Evolutionary conservation across 495 filamentous ascomycete species (phyloP), one percentile per base, ranked within the genome.

Genomic region (Lasiosphaeris hirsuta): DNA sequence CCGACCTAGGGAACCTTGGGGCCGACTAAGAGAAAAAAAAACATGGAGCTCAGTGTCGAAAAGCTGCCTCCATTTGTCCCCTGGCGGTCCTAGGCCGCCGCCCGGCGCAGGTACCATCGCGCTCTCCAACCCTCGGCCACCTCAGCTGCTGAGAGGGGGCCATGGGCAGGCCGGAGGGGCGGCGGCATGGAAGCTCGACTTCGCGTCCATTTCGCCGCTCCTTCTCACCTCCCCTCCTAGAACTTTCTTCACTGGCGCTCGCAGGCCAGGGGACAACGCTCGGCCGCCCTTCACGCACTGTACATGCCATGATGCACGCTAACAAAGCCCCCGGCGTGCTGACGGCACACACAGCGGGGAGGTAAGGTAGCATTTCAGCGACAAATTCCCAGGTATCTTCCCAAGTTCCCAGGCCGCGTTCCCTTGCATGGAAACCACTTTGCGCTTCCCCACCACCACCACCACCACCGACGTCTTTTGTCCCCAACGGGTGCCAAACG

Each of bases 51-150:
- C 23, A 5, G 23, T 5, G 23, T 30, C 5, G 2, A 30, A 5
- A 30, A 30, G 23, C 2, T 30, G 23, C 23, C 23, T 5, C 5
- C 2, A 30, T 30, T 30, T 30, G 23, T 30, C 23, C 23, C 2
- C 5, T 30, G 23, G 23, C 23, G 23, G 23, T 35, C 23, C 30
- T 10, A 42, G 38, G 33, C 39, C 38, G 40, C 40, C 38, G 23
- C 51, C 36, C 50, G 18, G 15, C 17, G 45, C 50, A 53, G 51
- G 51, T 54, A 44, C 51, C 51, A 54, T 44, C 51, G 51, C 51
- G 18, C 17, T 54, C 35, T 41, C 38, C 39, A 23, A 17, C 10
- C 23, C 5, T 30, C 23, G 23, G 5, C 23, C 23, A 5, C 23
- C 23, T 30, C 23, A 30, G 23, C 23, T 30, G 5, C 23, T 30